Evolutionary conservation across 2,329 filamentous ascomycete genomes (phyloP).

Genomic region (Colletotrichum graminicola): DNA sequence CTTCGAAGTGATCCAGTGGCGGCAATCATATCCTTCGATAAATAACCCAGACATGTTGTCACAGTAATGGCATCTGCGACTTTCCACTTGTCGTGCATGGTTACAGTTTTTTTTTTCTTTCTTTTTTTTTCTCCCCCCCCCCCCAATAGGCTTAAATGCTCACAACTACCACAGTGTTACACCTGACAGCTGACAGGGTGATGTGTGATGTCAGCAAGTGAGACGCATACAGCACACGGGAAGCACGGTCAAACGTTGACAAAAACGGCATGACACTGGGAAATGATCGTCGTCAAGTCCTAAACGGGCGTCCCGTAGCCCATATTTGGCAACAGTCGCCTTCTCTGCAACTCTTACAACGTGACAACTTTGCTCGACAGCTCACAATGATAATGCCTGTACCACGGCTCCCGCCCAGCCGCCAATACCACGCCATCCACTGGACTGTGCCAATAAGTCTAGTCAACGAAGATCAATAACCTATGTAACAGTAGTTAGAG

Average conservation of each 20-base stretch:
- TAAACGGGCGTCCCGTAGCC: constrained; percentile 7
- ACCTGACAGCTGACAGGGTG: not conserved
- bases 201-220: not conserved
- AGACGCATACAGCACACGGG: not conserved
- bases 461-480: constrained; percentile 2
- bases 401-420: constrained; percentile 13
- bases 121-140: too few relatives aligned
- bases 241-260: constrained; percentile 3
- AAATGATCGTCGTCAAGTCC: not conserved
- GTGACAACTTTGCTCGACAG: constrained; percentile 1
- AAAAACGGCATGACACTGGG: constrained; percentile 3
- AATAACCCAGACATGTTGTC: not conserved
- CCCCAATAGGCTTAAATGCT: not conserved
- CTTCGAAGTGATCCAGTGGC: not conserved
- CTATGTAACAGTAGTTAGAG: not conserved
- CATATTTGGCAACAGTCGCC: not conserved
- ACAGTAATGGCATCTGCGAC: not conserved
- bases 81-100: not conserved
- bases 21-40: not conserved
- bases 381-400: not conserved
- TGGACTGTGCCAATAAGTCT: not conserved
- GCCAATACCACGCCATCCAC: constrained; percentile 17
- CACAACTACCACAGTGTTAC: not conserved
- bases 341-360: not conserved
- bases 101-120: not conserved